Evolutionary conservation across 495 filamentous ascomycete species (phyloP).

Genomic region (Tuber brumale): DNA sequence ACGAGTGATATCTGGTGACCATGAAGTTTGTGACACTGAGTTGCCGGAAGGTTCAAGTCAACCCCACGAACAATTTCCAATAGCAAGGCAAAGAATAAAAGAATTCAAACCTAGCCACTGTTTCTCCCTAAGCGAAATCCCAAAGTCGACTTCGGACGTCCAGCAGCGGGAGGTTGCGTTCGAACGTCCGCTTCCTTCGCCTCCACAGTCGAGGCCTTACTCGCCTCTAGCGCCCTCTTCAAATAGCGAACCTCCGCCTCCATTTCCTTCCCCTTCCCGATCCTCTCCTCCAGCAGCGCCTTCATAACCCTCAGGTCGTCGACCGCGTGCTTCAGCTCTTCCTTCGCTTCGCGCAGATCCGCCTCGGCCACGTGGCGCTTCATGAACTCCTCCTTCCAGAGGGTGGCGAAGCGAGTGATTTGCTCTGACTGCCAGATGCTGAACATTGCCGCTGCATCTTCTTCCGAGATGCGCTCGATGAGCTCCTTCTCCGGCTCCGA

Average conservation of each 20-base stretch:
- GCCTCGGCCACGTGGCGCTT: slow-evolving; percentile 18
- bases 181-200: background rate
- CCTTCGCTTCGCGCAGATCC: slow-evolving; percentile 9
- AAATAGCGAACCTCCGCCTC: slow-evolving; percentile 8
- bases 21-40: background rate
- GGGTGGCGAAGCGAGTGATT: slow-evolving; percentile 1
- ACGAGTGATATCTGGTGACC: background rate
- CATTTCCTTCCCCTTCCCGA: background rate
- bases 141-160: background rate
- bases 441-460: slow-evolving; percentile 12
- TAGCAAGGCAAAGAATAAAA: background rate
- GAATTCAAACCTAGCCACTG: background rate
- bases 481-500: slow-evolving; percentile 9
- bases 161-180: background rate
- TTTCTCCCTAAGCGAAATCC: background rate
- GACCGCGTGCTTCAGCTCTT: background rate
- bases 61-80: background rate
- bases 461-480: background rate
- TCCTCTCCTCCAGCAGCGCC: background rate
- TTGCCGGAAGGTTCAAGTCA: background rate
- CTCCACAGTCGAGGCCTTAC: background rate
- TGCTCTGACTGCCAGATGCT: slow-evolving; percentile 14
- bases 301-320: background rate
- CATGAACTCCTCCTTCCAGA: slow-evolving; percentile 21
- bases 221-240: slow-evolving; percentile 10